Base-by-base conservation (phyloP, 1,139 yeast genomes). In the Pneumocystis wakefieldiae region DNA sequence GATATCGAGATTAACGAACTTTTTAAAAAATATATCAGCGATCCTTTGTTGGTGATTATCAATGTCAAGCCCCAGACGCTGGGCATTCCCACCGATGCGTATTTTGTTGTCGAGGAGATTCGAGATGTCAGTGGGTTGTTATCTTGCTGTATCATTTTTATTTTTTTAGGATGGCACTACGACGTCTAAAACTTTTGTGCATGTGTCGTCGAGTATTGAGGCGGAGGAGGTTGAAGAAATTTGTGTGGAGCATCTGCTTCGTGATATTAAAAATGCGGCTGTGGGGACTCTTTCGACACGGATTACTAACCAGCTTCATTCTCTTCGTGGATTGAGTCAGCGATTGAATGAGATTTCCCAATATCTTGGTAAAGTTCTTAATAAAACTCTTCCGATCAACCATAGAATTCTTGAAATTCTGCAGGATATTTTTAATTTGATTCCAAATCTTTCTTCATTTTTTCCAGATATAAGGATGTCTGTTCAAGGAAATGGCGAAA, bases 141-240 rank as follows among this genome's bases (percentile, higher is more conserved):
- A 24, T 10, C 10, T 19, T 48, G 3, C 24, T 48, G 6, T 48
- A 48, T 24, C 19, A 17, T 48, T 48, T 48, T 42, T 48, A 15
- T 67, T 24, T 28, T 42, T 48, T 48, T 48, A 48, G 55, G 55
- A 68, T 59, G 98, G 98, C n/a, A 83, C 96, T 1, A 84, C 92
- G 3, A 88, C 96, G 2, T 96, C 90, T 72, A 85, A 85, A 75
- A 91, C 97, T 0, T 92, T 92, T 77, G 83, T 89, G 57, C 98
- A 94, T 75, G 85, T 91, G 55, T 96, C 97, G 15, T 87, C 96
- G 15, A 80, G 83, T 39, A 90, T 94, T 68, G 95, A 89, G 73
- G 99, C 99, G 2, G 98, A 94, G 73, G 98, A 94, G 74, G 98
- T 98, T 2, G 98, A 94, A 76, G 99, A 94, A 75, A 94, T 94